Evolutionary conservation across 331 rosid genomes (phyloP).

Genomic region (Rhamnella rubrinervis): DNA sequence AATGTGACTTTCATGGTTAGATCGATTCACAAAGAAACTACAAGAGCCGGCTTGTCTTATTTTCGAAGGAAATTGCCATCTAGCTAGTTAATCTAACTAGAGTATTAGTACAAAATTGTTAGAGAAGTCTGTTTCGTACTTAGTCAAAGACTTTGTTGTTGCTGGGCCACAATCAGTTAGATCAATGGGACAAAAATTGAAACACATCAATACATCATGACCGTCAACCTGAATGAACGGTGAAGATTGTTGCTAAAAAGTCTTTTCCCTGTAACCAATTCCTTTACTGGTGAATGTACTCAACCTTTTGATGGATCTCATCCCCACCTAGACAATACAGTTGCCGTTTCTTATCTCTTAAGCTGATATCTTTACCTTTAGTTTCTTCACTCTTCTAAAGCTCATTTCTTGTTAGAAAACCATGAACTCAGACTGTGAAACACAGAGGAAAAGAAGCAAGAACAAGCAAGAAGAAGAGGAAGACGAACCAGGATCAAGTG

Average conservation of each 20-base stretch:
- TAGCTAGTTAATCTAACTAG: too few relatives aligned
- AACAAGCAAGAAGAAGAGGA: constrained; percentile 8
- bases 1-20: too few relatives aligned
- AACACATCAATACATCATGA: background rate
- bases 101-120: too few relatives aligned
- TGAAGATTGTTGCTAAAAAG: background rate
- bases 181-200: background rate
- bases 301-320: constrained; percentile 12
- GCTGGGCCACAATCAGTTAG: constrained; percentile 11
- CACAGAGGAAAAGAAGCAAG: constrained; percentile 16
- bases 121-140: background rate
- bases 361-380: too few relatives aligned
- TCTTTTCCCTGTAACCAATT: too few relatives aligned
- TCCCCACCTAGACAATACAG: constrained; percentile 14
- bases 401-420: background rate
- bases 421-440: constrained; percentile 24
- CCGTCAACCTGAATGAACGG: background rate
- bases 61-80: too few relatives aligned
- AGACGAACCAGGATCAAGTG: background rate
- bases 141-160: constrained; percentile 1
- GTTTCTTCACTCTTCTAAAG: too few relatives aligned
- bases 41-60: too few relatives aligned
- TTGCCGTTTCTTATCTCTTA: constrained; percentile 13
- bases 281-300: background rate
- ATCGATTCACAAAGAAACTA: too few relatives aligned